Conservation (phyloP, 352 stramenopile species). For the Aphanomyces stellatus region DNA sequence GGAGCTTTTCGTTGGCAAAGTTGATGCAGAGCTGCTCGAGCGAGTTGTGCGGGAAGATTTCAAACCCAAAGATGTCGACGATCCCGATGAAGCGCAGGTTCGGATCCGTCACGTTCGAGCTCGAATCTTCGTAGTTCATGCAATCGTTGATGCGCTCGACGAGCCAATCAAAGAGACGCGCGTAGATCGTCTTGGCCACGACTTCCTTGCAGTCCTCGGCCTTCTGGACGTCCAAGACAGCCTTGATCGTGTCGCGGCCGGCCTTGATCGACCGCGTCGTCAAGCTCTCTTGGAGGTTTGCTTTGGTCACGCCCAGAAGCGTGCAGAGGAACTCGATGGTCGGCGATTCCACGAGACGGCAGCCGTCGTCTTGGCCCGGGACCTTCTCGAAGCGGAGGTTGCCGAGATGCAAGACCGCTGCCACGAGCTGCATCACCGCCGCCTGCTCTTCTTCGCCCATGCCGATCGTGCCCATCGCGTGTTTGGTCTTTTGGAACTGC, state of each 20-base stretch:
- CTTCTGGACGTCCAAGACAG: conserved; percentile 21
- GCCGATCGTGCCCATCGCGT: conserved; percentile 78
- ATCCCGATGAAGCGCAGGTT: conserved; percentile 27
- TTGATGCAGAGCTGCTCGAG: conserved; percentile 35
- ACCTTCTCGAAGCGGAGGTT: conserved; percentile 75
- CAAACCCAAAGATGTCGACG: conserved; percentile 45
- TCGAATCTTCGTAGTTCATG: conserved; percentile 41
- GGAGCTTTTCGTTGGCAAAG: conserved; percentile 28
- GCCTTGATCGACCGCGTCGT: conserved; percentile 62
- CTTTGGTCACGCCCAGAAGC: conserved; percentile 6
- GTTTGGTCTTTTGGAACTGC: conserved; percentile 61
- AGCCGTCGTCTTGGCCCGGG: not conserved
- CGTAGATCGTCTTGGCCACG: conserved; percentile 29
- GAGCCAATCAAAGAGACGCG: conserved; percentile 31
- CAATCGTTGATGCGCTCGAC: conserved; percentile 31
- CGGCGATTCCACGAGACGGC: conserved; percentile 48
- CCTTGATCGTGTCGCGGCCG: conserved; percentile 40
- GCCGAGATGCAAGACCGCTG: conserved; percentile 79
- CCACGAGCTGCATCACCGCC: conserved; percentile 74
- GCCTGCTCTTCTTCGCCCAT: conserved; percentile 68
- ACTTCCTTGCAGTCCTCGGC: conserved; percentile 23
- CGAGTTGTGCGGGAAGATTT: conserved; percentile 29
- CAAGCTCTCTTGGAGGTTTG: conserved; percentile 54
- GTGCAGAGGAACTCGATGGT: conserved; percentile 25
- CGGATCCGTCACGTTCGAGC: not conserved